Evolutionary conservation across 75 land plant species (phyloP).

Genomic region (Isoetes taiwanensis): DNA sequence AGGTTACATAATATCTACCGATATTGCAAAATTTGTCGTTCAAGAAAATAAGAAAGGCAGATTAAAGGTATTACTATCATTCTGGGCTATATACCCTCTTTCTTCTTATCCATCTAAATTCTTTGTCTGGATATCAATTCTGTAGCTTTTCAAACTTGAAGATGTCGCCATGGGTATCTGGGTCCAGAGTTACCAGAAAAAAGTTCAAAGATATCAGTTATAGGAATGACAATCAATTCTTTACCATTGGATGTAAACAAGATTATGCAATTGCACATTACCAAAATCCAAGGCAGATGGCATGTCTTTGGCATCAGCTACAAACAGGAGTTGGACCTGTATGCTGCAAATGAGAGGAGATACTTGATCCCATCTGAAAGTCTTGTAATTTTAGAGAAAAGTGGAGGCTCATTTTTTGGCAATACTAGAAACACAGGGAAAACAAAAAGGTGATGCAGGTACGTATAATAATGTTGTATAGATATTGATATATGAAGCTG

Average conservation of each 20-base stretch:
- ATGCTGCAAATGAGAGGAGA: too few species aligned
- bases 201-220: constrained; percentile 4
- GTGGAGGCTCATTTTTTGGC: too few species aligned
- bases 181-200: constrained; percentile 9
- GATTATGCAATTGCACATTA: constrained; percentile 15
- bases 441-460: too few species aligned
- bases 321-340: constrained; percentile 11
- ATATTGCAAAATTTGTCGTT: constrained; percentile 60
- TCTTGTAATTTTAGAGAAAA: too few species aligned
- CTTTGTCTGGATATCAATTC: too few species aligned
- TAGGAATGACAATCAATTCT: not conserved
- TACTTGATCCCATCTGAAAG: too few species aligned
- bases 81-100: too few species aligned
- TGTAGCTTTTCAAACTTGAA: constrained; percentile 19
- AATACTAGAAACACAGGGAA: too few species aligned
- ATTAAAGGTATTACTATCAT: constrained; percentile 60
- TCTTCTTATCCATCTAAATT: too few species aligned
- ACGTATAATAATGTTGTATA: too few species aligned
- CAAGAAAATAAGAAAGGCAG: constrained; percentile 32
- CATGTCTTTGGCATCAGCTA: constrained; percentile 16
- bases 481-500: too few species aligned
- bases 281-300: constrained; percentile 16
- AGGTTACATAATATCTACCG: constrained; percentile 72
- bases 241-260: constrained; percentile 2
- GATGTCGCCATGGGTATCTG: constrained; percentile 19